Percentiles rank a stretch among this genome's conserved stretches.
phyloP scores from a whole-genome alignment of 2,329 filamentous ascomycete genomes.

The Lachnellula hyalina region DNA sequence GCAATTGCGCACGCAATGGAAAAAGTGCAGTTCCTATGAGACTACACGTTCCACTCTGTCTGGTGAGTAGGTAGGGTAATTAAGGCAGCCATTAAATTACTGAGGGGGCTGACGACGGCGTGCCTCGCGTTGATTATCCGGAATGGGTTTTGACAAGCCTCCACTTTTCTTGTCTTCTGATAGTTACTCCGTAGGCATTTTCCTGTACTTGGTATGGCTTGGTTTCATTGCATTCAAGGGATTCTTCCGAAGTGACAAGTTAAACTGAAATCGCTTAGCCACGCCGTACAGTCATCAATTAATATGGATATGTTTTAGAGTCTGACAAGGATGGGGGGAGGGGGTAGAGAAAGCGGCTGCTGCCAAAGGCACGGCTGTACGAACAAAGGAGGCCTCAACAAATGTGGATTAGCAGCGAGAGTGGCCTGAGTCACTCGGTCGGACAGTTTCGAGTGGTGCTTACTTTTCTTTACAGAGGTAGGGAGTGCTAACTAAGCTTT shows the following conservation, averaged over 20 bases:
- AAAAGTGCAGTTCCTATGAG: too few species aligned
- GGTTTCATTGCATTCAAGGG: neutral
- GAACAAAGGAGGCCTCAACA: neutral
- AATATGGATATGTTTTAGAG: too few species aligned
- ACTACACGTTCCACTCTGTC: too few species aligned
- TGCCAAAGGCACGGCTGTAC: neutral
- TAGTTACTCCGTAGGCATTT: neutral
- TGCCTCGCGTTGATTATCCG: too few species aligned
- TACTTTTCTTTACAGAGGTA: neutral
- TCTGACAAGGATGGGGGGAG: neutral
- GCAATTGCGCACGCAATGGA: too few species aligned
- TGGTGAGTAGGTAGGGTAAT: too few species aligned
- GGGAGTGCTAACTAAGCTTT: neutral
- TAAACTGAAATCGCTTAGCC: neutral
- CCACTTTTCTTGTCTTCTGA: neutral
- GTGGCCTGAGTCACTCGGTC: constrained; percentile 11
- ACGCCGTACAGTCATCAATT: neutral
- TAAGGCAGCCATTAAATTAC: too few species aligned
- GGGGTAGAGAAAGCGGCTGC: neutral
- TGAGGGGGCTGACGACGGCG: too few species aligned
- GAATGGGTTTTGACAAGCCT: neutral
- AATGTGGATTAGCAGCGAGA: neutral
- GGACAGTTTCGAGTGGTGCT: neutral
- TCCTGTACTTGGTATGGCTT: neutral
- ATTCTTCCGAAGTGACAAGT: neutral